These are phyloP conservation scores for Balamuthia mandrillaris DNA, from an alignment of 208 protist genomes.

Conservation along the genomic window DNA sequence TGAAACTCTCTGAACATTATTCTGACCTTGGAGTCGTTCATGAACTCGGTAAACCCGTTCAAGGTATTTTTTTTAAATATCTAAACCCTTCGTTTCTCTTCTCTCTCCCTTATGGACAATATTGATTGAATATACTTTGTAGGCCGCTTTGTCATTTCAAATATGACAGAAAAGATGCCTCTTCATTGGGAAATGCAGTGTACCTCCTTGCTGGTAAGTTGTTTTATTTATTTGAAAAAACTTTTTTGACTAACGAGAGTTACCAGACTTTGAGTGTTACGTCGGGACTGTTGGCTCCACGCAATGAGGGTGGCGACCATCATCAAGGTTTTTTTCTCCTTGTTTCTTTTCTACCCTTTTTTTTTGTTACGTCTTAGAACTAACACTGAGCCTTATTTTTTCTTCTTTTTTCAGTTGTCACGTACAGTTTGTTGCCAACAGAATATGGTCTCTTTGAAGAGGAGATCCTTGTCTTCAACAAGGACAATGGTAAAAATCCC, in stretches of 20 bases:
- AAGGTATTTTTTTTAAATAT: neutral
- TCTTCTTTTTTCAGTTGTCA: neutral
- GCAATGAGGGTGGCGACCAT: too few relatives aligned
- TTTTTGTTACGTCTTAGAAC: too few relatives aligned
- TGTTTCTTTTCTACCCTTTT: too few relatives aligned
- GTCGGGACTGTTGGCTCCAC: too few relatives aligned
- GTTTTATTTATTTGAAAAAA: too few relatives aligned
- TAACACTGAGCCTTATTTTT: too few relatives aligned
- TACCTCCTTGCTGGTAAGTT: too few relatives aligned
- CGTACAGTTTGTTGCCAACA: neutral
- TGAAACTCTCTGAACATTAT: slow-evolving; percentile 14
- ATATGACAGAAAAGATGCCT: neutral
- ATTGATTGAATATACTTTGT: too few relatives aligned
- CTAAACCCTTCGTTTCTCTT: neutral
- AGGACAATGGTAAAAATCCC: slow-evolving; percentile 17
- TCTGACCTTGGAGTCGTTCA: slow-evolving; percentile 50
- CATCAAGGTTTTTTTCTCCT: too few relatives aligned
- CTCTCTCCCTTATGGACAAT: neutral
- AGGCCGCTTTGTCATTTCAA: neutral
- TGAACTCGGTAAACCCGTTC: neutral
- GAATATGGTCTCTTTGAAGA: slow-evolving; percentile 53
- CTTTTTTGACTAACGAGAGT: too few relatives aligned
- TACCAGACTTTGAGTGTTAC: too few relatives aligned
- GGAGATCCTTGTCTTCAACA: slow-evolving; percentile 43
- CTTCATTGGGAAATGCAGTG: slow-evolving; percentile 36